Conservation (phyloP, 345 rosid genomes). For the Populus alba region DNA sequence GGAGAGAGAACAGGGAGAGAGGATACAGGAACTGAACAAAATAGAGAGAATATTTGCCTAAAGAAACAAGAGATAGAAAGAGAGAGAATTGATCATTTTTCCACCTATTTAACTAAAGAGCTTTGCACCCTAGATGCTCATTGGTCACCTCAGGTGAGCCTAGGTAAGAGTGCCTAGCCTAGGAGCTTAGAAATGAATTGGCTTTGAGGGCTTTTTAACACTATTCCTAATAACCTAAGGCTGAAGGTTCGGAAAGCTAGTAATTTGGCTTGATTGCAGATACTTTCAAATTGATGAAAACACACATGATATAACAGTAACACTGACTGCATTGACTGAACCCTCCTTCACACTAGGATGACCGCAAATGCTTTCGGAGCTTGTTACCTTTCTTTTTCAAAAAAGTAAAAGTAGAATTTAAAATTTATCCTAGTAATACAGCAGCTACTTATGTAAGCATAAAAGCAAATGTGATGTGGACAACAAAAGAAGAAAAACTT, state of each 20-base stretch:
- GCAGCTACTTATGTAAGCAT: not conserved
- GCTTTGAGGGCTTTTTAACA: not conserved
- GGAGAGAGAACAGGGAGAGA: not conserved
- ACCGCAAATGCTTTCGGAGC: not conserved
- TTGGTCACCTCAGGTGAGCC: not conserved
- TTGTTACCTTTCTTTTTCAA: not conserved
- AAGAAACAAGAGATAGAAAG: not conserved
- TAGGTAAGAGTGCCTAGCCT: not conserved
- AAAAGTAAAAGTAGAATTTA: not conserved
- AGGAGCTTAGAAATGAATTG: not conserved
- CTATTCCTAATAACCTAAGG: not conserved
- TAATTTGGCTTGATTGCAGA: not conserved
- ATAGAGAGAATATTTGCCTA: not conserved
- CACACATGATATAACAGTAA: not conserved
- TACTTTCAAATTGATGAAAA: not conserved
- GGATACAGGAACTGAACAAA: not conserved
- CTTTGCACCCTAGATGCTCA: not conserved
- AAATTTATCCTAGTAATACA: not conserved
- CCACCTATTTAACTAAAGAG: not conserved
- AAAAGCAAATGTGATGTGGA: not conserved
- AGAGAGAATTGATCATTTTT: not conserved
- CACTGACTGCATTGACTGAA: not conserved
- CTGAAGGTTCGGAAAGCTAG: not conserved
- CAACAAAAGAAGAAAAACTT: too few relatives aligned
- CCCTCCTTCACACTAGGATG: not conserved